Percentiles rank a stretch among this genome's conserved stretches.
phyloP scores from a whole-genome alignment of 2,329 filamentous ascomycete genomes.

The Colletotrichum limetticola region DNA sequence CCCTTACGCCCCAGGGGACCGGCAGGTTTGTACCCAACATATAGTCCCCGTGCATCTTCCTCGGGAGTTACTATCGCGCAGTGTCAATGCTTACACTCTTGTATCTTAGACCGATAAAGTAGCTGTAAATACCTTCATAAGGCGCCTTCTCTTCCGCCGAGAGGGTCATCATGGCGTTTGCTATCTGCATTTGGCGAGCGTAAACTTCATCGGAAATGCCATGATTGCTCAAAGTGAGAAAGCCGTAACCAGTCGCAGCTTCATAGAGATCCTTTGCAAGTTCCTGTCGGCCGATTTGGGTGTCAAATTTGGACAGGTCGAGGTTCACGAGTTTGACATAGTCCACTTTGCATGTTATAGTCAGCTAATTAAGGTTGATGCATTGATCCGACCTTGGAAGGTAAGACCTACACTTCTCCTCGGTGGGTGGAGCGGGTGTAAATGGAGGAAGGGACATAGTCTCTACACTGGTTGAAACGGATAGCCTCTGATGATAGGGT shows the following conservation, averaged over 20 bases:
- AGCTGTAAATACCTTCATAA: conserved; percentile 38
- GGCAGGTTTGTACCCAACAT: conserved; percentile 43
- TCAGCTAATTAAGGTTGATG: background rate
- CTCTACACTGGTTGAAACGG: no score
- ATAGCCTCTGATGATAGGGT: no score
- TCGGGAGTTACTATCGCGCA: conserved; percentile 38
- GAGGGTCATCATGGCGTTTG: conserved; percentile 42
- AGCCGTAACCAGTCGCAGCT: conserved; percentile 41
- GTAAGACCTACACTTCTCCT: background rate
- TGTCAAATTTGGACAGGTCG: conserved; percentile 42
- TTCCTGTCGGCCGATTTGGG: conserved; percentile 38
- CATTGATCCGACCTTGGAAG: background rate
- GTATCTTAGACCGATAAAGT: no score
- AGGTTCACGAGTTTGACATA: conserved; percentile 41
- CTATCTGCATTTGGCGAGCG: conserved; percentile 39
- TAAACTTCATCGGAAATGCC: conserved; percentile 41
- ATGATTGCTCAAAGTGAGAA: conserved; percentile 41
- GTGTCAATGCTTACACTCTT: no score
- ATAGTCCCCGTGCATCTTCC: conserved; percentile 41
- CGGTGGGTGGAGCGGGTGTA: background rate
- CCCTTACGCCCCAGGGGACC: conserved; percentile 39
- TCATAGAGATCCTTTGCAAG: conserved; percentile 43
- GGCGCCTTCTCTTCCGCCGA: conserved; percentile 40
- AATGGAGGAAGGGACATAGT: background rate
- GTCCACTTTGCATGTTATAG: conserved; percentile 32